Percentiles rank a stretch among this genome's conserved stretches.
Evolutionary conservation across 352 stramenopile species (phyloP).

Genomic region (Blastocystis sp.): DNA sequence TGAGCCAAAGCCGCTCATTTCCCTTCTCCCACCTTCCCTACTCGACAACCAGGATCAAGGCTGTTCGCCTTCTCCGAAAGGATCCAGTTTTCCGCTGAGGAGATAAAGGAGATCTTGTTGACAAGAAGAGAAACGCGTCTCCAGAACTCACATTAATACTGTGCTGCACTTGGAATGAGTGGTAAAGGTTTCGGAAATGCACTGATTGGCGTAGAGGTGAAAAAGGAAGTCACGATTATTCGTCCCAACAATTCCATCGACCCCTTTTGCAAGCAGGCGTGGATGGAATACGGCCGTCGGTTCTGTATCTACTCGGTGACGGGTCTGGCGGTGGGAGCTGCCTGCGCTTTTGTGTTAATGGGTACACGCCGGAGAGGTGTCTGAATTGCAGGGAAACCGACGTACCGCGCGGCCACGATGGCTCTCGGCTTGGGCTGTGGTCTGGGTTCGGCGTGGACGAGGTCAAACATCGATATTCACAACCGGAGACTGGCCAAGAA

Average conservation of each 20-base stretch:
- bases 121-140: too few species aligned
- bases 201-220: not conserved
- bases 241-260: not conserved
- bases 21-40: too few species aligned
- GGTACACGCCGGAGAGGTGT: not conserved
- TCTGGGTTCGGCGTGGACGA: constrained; percentile 4
- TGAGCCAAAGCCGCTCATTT: constrained; percentile 38
- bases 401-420: not conserved
- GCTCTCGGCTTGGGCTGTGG: constrained; percentile 14
- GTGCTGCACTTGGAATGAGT: too few species aligned
- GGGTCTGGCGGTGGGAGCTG: constrained; percentile 5
- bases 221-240: not conserved
- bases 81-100: too few species aligned
- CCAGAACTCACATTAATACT: too few species aligned
- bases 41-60: too few species aligned
- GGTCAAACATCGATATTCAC: constrained; percentile 21
- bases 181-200: too few species aligned
- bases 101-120: too few species aligned
- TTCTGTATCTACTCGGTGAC: constrained; percentile 23
- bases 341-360: constrained; percentile 22
- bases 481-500: constrained; percentile 33
- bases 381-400: not conserved
- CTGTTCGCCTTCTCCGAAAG: too few species aligned
- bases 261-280: constrained; percentile 32
- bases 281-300: constrained; percentile 23